Evolutionary conservation across 2,329 filamentous ascomycete species (phyloP), one percentile per base, ranked within the genome.

Genomic region (Cercospora brassicicola): DNA sequence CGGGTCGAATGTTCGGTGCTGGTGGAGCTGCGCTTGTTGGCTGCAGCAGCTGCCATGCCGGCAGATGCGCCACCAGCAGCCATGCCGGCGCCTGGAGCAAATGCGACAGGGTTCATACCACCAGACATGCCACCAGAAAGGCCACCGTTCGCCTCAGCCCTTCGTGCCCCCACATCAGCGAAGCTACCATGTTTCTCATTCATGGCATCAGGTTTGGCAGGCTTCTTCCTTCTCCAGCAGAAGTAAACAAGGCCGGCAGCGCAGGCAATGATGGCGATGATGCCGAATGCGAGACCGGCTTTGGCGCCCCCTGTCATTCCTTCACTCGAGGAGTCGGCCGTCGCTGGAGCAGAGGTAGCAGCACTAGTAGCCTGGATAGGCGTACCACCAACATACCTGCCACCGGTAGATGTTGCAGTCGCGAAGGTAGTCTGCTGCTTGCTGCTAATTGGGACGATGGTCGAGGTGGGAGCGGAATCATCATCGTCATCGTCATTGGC

Each of bases 221-320:
- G 87, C 85, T 90, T 91, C 84, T 90, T 92, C 76, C 88, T 88
- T 73, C 86, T 89, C 77, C 93, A 86, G 68, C 92, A 78, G 78
- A 96, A 89, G 76, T 92, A 90, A 20, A 91, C 83, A 39, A 91
- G 78, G n/a, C 89, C 82, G 31, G 88, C 87, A 28, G 95, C 78
- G 2, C 90, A 79, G 33, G 90, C 86, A 28, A 97, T 74, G 59
- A 87, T 87, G 6, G 90, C 84, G 33, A 97, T 81, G 59, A 96
- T 88, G 75, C 93, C 94, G 77, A 97, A 89, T 5, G 90, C 92
- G 69, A 97, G 87, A 68, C 95, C 95, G 53, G 93, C 94, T 80
- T 93, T 95, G 69, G 81, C 77, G 66, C 85, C 77, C 62, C 78
- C 77, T 59, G 79, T 82, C 80, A 85, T 81, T 55, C 82, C 82